A percentile compares a stretch with the other conserved stretches of the same genome.
Conservation (phyloP, 179 eudicot species). For the Kewa caespitosa region DNA sequence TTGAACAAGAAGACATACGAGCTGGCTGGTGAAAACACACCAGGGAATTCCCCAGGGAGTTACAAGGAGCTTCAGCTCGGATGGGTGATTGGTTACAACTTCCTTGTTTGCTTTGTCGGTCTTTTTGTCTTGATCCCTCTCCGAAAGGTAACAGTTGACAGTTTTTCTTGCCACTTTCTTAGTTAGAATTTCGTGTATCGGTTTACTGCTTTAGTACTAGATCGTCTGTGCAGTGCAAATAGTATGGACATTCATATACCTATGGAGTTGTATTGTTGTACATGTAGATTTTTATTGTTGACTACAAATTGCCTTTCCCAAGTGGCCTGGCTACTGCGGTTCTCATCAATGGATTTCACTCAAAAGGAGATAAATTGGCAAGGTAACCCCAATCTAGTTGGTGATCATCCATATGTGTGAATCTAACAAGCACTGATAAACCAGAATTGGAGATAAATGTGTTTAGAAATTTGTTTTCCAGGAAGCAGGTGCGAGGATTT, state of each 20-base stretch:
- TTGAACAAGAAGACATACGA: constrained; percentile 61
- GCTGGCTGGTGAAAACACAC: constrained; percentile 56
- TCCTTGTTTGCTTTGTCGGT: constrained; percentile 63
- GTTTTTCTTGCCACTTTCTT: neutral
- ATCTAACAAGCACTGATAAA: neutral
- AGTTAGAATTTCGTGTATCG: neutral
- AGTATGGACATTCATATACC: neutral
- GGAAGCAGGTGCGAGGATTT: constrained; percentile 71
- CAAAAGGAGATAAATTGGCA: constrained; percentile 51
- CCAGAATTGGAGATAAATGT: neutral
- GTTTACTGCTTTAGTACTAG: neutral
- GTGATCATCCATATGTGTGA: neutral
- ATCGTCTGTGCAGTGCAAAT: neutral
- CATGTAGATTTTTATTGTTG: constrained; percentile 60
- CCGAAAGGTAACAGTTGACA: constrained; percentile 46
- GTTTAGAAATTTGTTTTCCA: constrained; percentile 27
- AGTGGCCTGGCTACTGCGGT: constrained; percentile 81
- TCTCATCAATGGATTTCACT: constrained; percentile 74
- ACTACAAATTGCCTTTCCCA: constrained; percentile 64
- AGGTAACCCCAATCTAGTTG: constrained; percentile 11
- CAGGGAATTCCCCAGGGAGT: constrained; percentile 56
- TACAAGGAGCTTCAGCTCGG: constrained; percentile 56
- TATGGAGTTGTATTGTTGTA: neutral
- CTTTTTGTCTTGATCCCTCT: constrained; percentile 64
- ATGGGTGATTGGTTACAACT: constrained; percentile 66